A percentile compares a stretch with the other conserved stretches of the same genome.
phyloP scores from a whole-genome alignment of 1,139 yeast species.

The Arxiozyma telluris region DNA sequence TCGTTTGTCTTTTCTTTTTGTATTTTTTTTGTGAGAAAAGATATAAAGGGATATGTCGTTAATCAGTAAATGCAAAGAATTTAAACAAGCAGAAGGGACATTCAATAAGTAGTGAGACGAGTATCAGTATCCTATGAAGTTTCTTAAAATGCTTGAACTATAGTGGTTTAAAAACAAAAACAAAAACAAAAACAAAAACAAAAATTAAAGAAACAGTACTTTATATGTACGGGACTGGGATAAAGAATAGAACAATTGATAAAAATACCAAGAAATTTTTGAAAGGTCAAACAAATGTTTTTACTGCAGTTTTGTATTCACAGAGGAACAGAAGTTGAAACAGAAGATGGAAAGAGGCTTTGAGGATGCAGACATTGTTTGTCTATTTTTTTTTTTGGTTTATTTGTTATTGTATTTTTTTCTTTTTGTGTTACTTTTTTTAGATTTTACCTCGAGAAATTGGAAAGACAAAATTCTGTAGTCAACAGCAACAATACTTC shows the following conservation, averaged over 20 bases:
- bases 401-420: too few relatives aligned
- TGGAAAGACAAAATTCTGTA: too few relatives aligned
- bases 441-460: not conserved
- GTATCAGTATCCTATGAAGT: too few relatives aligned
- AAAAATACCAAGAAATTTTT: too few relatives aligned
- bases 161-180: not conserved
- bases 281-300: not conserved
- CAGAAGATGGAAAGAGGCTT: not conserved
- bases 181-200: too few relatives aligned
- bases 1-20: not conserved
- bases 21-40: not conserved
- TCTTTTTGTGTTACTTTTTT: too few relatives aligned
- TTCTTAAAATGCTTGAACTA: too few relatives aligned
- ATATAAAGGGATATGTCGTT: not conserved
- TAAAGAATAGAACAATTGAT: not conserved
- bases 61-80: not conserved
- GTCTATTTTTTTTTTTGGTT: too few relatives aligned
- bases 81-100: too few relatives aligned
- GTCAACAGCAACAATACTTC: too few relatives aligned
- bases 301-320: not conserved
- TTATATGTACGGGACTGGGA: not conserved
- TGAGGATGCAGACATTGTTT: not conserved
- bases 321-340: not conserved
- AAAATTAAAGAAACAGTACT: not conserved
- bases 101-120: not conserved